phyloP scores from a whole-genome alignment of 371 early-diverging fungal genomes.

The Lichtheimia hyalospora region DNA sequence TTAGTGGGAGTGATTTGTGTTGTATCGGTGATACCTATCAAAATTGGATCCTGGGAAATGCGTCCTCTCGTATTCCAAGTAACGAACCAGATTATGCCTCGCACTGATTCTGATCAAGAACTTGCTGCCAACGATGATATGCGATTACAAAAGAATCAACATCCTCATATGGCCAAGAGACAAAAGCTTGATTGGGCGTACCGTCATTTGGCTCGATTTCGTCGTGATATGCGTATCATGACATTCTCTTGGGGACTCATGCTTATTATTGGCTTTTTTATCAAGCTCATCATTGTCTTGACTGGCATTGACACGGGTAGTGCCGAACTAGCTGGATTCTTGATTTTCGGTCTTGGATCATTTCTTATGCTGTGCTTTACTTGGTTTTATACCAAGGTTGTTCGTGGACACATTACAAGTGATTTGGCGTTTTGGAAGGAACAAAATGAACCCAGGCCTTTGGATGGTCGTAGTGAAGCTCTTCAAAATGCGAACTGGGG shows the following conservation, averaged over 20 bases:
- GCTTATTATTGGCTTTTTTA: conserved; percentile 33
- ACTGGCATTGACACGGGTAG: conserved; percentile 27
- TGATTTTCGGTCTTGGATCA: conserved; percentile 38
- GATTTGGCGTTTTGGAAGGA: conserved; percentile 33
- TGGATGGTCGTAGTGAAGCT: conserved; percentile 23
- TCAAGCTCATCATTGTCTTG: conserved; percentile 37
- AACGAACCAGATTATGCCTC: conserved; percentile 46
- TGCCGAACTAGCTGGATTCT: conserved; percentile 27
- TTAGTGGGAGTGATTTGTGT: conserved; percentile 38
- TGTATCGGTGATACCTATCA: conserved; percentile 36
- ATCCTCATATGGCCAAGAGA: conserved; percentile 9
- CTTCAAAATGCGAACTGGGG: conserved; percentile 32
- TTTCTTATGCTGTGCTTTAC: conserved; percentile 35
- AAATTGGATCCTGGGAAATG: conserved; percentile 30
- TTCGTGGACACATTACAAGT: conserved; percentile 23
- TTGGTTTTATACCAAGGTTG: conserved; percentile 39
- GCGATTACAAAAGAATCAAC: conserved; percentile 5
- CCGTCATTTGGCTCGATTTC: conserved; percentile 33
- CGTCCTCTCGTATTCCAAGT: conserved; percentile 39
- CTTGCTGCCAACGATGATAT: conserved; percentile 23
- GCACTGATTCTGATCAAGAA: conserved; percentile 22
- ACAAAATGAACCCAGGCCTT: conserved; percentile 15
- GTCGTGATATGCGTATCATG: conserved; percentile 47
- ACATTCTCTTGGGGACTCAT: conserved; percentile 44
- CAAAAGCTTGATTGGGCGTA: conserved; percentile 34